Evolutionary conservation across 2,329 filamentous ascomycete species (phyloP), one percentile per base, ranked within the genome.

Genomic region (Dendryphion nanum): DNA sequence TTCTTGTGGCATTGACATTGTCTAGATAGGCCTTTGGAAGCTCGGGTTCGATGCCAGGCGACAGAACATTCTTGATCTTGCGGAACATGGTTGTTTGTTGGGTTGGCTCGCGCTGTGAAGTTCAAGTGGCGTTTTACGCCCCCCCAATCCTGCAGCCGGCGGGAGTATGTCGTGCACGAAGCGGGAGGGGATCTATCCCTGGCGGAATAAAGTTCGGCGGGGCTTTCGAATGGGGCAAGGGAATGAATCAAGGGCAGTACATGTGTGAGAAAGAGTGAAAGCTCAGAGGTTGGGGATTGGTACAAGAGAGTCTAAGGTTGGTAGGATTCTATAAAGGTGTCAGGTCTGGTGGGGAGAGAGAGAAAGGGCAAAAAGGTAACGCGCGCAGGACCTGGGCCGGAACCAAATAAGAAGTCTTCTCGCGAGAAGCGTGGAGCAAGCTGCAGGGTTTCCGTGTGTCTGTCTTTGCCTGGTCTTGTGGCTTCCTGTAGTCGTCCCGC

Each of bases 21-120:
- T 57, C 48, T 21, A 50, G 33, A 18, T 47, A 52, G 12, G 37
- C 35, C 15, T 45, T 41, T 10, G 58, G 46, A 4, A 47, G 43
- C 23, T 52, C 44, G 6, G 54, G 50, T 17, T 52, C 50, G 33
- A 51, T 46, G 33, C 48, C 58, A 6, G 57, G 59, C 10, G 55
- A 47, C 12, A 62, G 51, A 4, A 51, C 58, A 12, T 47, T 35
- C 33, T 53, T 62, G 36, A 62, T 45, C 39, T 46, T 54, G 21
- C 48, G 58, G 18, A 59, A 57, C 37, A 61, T 59, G 20, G 34
- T 49, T 19, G 23, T 13, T 31, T 26, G n/a, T n/a, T 26, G 23
- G 23, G 23, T 26, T 26, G 10, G 10, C 23, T n/a, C 23, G n/a
- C 23, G 23, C 23, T 26, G 23, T 10, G n/a, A 26, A 8, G 23